Percentiles rank a stretch among this genome's conserved stretches.
These are phyloP conservation scores for Fragaria ananassa DNA, from an alignment of 306 rosid genomes.

Conservation along the genomic window DNA sequence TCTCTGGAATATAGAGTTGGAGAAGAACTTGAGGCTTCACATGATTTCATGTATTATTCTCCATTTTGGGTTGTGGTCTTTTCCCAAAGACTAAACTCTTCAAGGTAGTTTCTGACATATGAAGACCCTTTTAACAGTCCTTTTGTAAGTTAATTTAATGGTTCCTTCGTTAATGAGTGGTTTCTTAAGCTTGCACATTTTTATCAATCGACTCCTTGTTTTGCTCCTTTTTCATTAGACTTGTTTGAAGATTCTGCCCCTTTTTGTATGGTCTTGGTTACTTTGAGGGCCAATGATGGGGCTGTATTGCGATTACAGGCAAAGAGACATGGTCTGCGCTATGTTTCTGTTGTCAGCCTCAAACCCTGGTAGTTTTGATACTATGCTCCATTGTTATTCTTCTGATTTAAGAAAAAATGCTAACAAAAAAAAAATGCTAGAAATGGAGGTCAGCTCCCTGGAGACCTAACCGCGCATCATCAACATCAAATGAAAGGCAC, in stretches of 20 bases:
- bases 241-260: background rate
- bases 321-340: background rate
- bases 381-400: background rate
- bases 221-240: background rate
- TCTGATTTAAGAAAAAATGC: background rate
- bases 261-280: background rate
- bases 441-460: background rate
- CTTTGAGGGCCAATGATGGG: background rate
- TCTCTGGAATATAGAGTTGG: conserved; percentile 33
- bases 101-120: conserved; percentile 5
- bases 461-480: background rate
- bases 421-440: background rate
- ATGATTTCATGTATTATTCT: conserved; percentile 11
- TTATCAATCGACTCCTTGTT: background rate
- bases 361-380: background rate
- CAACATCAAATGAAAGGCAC: background rate
- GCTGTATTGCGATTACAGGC: background rate
- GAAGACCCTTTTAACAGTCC: conserved; percentile 17
- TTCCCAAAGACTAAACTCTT: background rate
- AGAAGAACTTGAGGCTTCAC: conserved; percentile 32
- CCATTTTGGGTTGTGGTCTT: conserved; percentile 16
- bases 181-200: background rate
- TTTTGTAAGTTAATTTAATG: conserved; percentile 3
- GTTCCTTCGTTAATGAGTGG: background rate
- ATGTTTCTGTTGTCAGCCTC: background rate